Conservation (phyloP, 1,139 yeast species). For the Kodamaea sp. region DNA sequence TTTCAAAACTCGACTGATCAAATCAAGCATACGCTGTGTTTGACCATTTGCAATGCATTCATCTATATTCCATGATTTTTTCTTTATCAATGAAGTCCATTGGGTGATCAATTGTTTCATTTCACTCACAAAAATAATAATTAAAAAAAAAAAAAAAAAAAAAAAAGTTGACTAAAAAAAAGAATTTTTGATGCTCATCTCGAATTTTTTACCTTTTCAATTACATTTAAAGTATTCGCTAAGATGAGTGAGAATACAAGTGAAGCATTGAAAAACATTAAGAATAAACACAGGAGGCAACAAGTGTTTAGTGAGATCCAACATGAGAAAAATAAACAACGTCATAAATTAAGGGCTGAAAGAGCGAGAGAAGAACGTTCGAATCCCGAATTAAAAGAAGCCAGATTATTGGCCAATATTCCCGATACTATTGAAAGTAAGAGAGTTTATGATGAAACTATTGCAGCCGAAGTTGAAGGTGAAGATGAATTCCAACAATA, state of each 20-base stretch:
- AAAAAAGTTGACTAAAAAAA: background rate
- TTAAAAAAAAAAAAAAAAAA: slow-evolving; percentile 1
- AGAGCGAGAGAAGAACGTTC: slow-evolving; percentile 81
- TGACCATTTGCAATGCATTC: slow-evolving; percentile 21
- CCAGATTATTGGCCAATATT: slow-evolving; percentile 73
- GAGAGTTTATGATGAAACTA: slow-evolving; percentile 88
- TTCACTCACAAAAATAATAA: background rate
- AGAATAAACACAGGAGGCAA: slow-evolving; percentile 77
- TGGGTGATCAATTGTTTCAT: slow-evolving; percentile 2
- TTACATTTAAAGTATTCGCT: background rate
- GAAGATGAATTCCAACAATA: slow-evolving; percentile 75
- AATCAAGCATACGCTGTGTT: slow-evolving; percentile 14
- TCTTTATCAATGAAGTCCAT: slow-evolving; percentile 20
- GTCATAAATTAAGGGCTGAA: slow-evolving; percentile 70
- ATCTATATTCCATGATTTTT: slow-evolving; percentile 15
- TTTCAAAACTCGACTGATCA: slow-evolving; percentile 16
- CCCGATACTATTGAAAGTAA: slow-evolving; percentile 88
- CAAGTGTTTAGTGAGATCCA: slow-evolving; percentile 71
- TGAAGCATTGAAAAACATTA: slow-evolving; percentile 46
- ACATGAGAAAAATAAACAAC: slow-evolving; percentile 69
- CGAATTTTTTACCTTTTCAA: slow-evolving; percentile 2
- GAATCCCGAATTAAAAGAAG: slow-evolving; percentile 77
- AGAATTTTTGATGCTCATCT: slow-evolving; percentile 6
- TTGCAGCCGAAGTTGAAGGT: slow-evolving; percentile 68
- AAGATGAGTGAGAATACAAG: slow-evolving; percentile 20